Base-by-base conservation (phyloP, 2,329 filamentous ascomycete species). In the Clonostachys solani region DNA sequence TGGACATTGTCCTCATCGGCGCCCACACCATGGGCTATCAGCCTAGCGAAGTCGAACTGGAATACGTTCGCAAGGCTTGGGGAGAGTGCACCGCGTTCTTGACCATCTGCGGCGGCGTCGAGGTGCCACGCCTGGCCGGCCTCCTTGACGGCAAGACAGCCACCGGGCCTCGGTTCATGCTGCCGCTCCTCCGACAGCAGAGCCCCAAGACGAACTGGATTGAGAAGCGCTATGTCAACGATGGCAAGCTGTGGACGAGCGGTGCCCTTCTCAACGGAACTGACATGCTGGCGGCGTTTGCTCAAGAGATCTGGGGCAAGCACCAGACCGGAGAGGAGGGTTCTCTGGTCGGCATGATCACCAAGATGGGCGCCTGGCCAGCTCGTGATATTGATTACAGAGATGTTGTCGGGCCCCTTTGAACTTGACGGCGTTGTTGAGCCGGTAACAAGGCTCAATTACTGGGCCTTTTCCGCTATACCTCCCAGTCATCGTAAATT, bases 1-100 rank as follows among this genome's bases (percentile, higher is more conserved):
- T 73, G 7, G 70, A 73, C 49, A 63, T 72, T 43, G 62, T 65
- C 16, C 58, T 73, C 40, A 65, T 72, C 47, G 69, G 70, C 1
- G 69, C 70, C 6, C 55, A 62, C 34, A 36, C 56, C 12, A 5
- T 50, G 2, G 43, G 37, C 3, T 65, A 72, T 45, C 48, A 51
- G 5, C 54, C 57, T 4, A 67, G 43, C n/a, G 56, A 60, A 10
- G 49, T 52, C 6, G 69, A 73, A 46, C 49, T 66, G 3, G 56
- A 53, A 8, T 73, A 63, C 50, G 51, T 71, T 37, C 65, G 62
- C 43, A 65, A 68, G 49, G 48, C 54, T 9, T 64, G 61, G 52
- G 55, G 59, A 1, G 49, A 59, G 8, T 68, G 62, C 54, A 41
- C 60, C 9, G 68, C 66, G 3, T 71, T 71, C 53, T 47, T 73